phyloP scores from a whole-genome alignment of 2,329 filamentous ascomycete species.

The Trichoderma hamatum region DNA sequence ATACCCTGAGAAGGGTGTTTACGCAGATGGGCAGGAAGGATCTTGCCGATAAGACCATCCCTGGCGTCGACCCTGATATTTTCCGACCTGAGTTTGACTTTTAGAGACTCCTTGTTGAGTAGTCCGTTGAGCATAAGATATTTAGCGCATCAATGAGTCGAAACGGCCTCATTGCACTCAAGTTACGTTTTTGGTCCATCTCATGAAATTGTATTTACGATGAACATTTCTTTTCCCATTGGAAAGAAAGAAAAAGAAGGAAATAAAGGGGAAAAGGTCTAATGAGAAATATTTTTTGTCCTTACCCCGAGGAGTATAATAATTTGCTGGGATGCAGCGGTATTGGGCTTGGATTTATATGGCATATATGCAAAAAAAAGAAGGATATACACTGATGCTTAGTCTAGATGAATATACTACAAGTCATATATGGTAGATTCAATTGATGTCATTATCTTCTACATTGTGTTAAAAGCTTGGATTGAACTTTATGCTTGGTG shows the following conservation, averaged over 20 bases:
- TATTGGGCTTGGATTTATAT: conserved; percentile 12
- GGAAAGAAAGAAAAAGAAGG: neutral
- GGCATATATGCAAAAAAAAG: neutral
- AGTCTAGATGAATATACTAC: neutral
- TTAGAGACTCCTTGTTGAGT: conserved; percentile 36
- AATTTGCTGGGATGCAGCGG: conserved; percentile 5
- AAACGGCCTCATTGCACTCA: neutral
- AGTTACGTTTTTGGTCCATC: neutral
- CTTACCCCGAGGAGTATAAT: conserved; percentile 13
- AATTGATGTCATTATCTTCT: neutral
- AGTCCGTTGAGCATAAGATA: conserved; percentile 1
- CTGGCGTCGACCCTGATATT: conserved; percentile 85
- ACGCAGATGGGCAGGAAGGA: conserved; percentile 92
- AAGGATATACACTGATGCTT: neutral
- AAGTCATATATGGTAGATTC: neutral
- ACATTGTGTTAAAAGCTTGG: neutral
- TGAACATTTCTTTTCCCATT: neutral
- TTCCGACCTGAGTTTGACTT: conserved; percentile 94
- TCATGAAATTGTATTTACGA: conserved; percentile 17
- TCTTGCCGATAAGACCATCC: conserved; percentile 81
- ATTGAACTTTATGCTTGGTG: neutral
- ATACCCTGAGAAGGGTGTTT: conserved; percentile 93
- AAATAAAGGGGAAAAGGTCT: neutral
- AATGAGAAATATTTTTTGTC: neutral
- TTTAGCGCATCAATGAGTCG: conserved; percentile 14